phyloP scores from a whole-genome alignment of 495 filamentous ascomycete species.

The Immersiella caudata region DNA sequence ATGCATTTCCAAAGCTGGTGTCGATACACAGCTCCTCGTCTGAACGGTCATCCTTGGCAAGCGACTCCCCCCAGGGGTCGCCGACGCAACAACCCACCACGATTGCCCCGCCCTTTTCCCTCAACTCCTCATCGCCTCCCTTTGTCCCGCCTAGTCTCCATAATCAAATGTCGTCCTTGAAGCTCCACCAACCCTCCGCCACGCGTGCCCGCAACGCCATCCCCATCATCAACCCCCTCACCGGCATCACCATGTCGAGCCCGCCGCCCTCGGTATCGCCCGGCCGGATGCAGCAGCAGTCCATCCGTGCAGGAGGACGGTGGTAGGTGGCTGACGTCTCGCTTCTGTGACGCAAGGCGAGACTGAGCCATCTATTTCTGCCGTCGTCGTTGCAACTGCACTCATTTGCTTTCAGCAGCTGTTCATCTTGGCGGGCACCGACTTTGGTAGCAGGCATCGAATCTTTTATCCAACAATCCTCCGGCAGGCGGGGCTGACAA shows the following conservation, averaged over 20 bases:
- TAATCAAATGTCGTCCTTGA: conserved; percentile 59
- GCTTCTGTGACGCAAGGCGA: conserved; percentile 38
- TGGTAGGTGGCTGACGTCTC: conserved; percentile 49
- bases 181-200: conserved; percentile 83
- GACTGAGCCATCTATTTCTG: conserved; percentile 25
- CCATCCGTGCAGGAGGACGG: conserved; percentile 41
- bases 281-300: conserved; percentile 71
- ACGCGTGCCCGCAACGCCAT: conserved; percentile 93
- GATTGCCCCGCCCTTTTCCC: conserved; percentile 73
- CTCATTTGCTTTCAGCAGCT: conserved; percentile 36
- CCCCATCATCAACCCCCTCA: conserved; percentile 95
- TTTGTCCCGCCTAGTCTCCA: conserved; percentile 65
- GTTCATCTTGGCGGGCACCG: conserved; percentile 47
- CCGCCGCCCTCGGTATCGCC: conserved; percentile 90
- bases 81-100: conserved; percentile 71
- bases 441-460: conserved; percentile 40
- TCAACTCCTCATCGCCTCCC: conserved; percentile 73
- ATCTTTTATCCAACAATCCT: conserved; percentile 30
- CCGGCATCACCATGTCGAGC: conserved; percentile 84
- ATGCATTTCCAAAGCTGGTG: conserved; percentile 63
- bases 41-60: conserved; percentile 91
- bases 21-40: conserved; percentile 85
- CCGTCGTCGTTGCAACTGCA: conserved; percentile 40
- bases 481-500: conserved; percentile 37
- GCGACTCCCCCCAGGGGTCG: conserved; percentile 90